Base-by-base conservation (phyloP, 2,329 filamentous ascomycete species). In the Stemphylium beticola region DNA sequence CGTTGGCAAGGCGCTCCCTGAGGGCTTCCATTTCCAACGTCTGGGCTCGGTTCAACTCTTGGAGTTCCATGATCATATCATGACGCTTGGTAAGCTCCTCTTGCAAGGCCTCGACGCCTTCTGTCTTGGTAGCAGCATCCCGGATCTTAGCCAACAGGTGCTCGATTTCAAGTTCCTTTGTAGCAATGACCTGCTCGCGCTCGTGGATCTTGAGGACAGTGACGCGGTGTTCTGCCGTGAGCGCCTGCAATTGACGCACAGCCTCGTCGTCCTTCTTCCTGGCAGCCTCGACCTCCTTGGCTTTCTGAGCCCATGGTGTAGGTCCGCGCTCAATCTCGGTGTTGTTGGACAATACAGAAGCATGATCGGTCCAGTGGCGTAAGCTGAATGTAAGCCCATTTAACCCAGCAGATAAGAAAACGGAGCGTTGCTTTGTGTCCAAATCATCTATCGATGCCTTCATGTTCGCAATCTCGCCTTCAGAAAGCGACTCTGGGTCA, bases 261-360 rank as follows among this genome's bases (percentile, higher is more conserved):
- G 89, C 87, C 68, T 96, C 92, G 34, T 92, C 83, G 0, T 91
- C 88, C 32, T 91, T 85, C 18, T 86, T 87, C 79, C 95, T 93
- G 62, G 89, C 88, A n/a, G 86, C 86, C 74, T 89, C 91, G 48
- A 98, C 83, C 67, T 95, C 89, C 65, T 90, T 86, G 3, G 92
- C 88, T 49, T 93, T 88, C 29, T 92, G 82, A 48, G 90, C 82
- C 95, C 95, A 99, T 2, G 95, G 95, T 3, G 89, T 85, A 0
- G 85, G 82, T 18, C 82, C 84, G 58, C 86, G 84, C 60, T 96
- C 91, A 67, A 98, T 81, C 51, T 82, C 79, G 9, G 75, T 63
- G 17, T 75, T 79, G 54, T 78, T 77, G 54, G 75, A 73, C 7
- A 81, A 67, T 34, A 80, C 71, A 3, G 74, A 75, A 6, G 76